Evolutionary conservation across 1,284 basidiomycete genomes (phyloP).

Genomic region (Ganoderma meredithae): DNA sequence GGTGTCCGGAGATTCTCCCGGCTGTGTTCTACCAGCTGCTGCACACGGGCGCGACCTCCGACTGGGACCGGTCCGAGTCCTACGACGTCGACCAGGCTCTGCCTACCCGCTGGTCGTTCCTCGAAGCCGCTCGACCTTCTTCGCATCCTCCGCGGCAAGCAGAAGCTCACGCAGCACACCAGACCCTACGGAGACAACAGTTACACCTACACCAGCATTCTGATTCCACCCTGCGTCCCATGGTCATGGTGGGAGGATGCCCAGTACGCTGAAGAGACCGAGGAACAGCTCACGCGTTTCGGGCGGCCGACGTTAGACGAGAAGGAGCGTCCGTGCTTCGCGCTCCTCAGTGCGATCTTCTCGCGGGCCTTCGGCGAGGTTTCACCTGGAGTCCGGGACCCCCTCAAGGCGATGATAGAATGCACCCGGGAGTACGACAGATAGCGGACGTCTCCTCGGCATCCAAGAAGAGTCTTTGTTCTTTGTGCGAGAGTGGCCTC

Average conservation of each 20-base stretch:
- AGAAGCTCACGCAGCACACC: too few species aligned
- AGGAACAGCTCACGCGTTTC: neutral
- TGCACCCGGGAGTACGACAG: neutral
- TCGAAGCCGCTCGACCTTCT: too few species aligned
- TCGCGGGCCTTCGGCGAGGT: neutral
- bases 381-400: too few species aligned
- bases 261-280: neutral
- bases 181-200: too few species aligned
- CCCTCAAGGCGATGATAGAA: neutral
- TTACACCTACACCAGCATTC: too few species aligned
- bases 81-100: neutral
- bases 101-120: neutral
- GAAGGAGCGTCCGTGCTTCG: neutral
- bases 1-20: conserved; percentile 56
- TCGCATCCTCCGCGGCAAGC: too few species aligned
- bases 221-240: neutral
- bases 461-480: neutral
- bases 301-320: too few species aligned
- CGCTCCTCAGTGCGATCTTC: neutral
- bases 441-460: neutral
- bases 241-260: neutral
- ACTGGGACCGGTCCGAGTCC: conserved; percentile 9
- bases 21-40: conserved; percentile 69
- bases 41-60: conserved; percentile 20
- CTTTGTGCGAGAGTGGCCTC: neutral